phyloP scores from a whole-genome alignment of 2,329 filamentous ascomycete genomes.

The Bipolaris zeicola region DNA sequence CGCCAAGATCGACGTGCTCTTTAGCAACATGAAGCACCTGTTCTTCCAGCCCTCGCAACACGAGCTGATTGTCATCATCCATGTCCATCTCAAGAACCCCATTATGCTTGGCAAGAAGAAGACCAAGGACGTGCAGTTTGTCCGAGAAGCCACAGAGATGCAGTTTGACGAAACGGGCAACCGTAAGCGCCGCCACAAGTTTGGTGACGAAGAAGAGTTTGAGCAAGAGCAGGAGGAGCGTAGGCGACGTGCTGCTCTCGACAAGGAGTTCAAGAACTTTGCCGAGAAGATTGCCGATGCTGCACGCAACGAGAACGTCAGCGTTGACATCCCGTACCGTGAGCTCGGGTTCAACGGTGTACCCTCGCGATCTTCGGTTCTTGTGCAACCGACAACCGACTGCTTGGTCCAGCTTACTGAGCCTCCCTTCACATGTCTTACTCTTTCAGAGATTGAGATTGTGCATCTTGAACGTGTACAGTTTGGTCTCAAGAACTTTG shows the following conservation, averaged over 20 bases:
- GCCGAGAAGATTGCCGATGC: conserved; percentile 98
- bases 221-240: conserved; percentile 98
- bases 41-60: conserved; percentile 98
- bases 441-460: conserved; percentile 92
- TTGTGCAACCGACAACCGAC: conserved; percentile 94
- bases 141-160: conserved; percentile 96
- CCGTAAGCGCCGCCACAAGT: conserved; percentile 94
- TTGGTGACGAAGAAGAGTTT: conserved; percentile 97
- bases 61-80: conserved; percentile 96
- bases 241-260: conserved; percentile 84
- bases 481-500: conserved; percentile 98
- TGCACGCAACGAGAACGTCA: conserved; percentile 85
- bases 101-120: conserved; percentile 99
- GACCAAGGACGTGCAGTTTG: conserved; percentile 98
- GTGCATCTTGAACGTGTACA: conserved; percentile 94
- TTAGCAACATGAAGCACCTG: conserved; percentile 97
- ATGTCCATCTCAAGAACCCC: conserved; percentile 95
- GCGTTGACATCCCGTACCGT: conserved; percentile 95
- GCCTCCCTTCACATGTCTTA: conserved; percentile 94
- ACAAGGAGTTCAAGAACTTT: conserved; percentile 94
- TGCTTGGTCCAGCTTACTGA: conserved; percentile 96
- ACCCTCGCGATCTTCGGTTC: conserved; percentile 91
- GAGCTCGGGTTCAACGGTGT: conserved; percentile 97
- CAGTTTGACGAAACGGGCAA: conserved; percentile 99
- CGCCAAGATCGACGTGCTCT: conserved; percentile 88